Evolutionary conservation across 768 basidiomycete genomes (phyloP).

Genomic region (Serendipita sp.): DNA sequence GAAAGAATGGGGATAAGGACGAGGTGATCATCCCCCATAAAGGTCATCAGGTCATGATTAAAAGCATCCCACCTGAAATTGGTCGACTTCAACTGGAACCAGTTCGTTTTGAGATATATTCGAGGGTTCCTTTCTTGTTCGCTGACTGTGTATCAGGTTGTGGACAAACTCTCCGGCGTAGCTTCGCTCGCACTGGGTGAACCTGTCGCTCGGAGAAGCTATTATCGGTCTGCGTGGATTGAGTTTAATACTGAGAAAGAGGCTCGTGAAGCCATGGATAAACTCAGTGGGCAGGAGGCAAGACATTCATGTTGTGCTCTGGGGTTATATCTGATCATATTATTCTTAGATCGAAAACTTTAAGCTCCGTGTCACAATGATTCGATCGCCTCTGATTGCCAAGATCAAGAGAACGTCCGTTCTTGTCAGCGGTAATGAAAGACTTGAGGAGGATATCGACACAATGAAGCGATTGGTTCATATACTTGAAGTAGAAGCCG

Average conservation of each 20-base stretch:
- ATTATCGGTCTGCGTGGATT: slow-evolving; percentile 90
- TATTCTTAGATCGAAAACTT: slow-evolving; percentile 72
- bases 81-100: slow-evolving; percentile 80
- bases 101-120: slow-evolving; percentile 23
- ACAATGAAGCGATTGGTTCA: slow-evolving; percentile 56
- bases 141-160: slow-evolving; percentile 35
- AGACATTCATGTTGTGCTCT: slow-evolving; percentile 7
- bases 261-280: slow-evolving; percentile 34
- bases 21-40: slow-evolving; percentile 57
- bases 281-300: slow-evolving; percentile 77
- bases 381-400: slow-evolving; percentile 58
- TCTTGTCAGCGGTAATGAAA: slow-evolving; percentile 59
- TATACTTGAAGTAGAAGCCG: slow-evolving; percentile 57
- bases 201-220: slow-evolving; percentile 81
- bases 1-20: slow-evolving; percentile 17
- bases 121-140: slow-evolving; percentile 4
- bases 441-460: slow-evolving; percentile 64
- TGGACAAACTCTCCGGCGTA: slow-evolving; percentile 61
- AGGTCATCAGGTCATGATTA: slow-evolving; percentile 85
- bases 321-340: neutral
- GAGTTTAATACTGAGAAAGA: slow-evolving; percentile 79
- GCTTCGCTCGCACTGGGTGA: slow-evolving; percentile 82
- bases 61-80: slow-evolving; percentile 90
- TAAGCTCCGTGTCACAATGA: slow-evolving; percentile 81
- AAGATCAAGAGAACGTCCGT: slow-evolving; percentile 69